Conservation (phyloP, 306 rosid species). For the Trifolium fragiferum region DNA sequence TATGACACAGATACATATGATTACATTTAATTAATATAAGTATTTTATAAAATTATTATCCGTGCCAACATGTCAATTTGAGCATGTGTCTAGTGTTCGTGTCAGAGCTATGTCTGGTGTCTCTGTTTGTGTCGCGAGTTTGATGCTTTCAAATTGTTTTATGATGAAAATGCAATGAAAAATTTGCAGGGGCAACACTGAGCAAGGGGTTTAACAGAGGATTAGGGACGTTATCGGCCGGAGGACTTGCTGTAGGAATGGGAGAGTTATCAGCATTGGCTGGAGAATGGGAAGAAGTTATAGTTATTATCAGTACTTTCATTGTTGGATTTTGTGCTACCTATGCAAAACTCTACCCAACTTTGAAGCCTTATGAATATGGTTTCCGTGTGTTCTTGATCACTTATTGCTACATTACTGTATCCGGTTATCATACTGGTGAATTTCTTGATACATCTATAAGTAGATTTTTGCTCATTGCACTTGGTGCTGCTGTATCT, state of each 20-base stretch:
- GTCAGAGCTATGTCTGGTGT: too few species aligned
- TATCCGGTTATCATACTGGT: constrained; percentile 81
- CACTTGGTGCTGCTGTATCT: constrained; percentile 83
- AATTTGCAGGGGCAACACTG: constrained; percentile 83
- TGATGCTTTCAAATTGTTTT: background rate
- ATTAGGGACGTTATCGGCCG: constrained; percentile 87
- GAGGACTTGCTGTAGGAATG: constrained; percentile 84
- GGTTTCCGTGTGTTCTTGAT: constrained; percentile 95
- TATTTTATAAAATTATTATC: too few species aligned
- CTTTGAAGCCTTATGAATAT: constrained; percentile 90
- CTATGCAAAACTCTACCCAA: constrained; percentile 52
- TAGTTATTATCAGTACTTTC: constrained; percentile 49
- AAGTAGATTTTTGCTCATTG: constrained; percentile 76
- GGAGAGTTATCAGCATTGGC: constrained; percentile 70
- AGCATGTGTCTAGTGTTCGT: too few species aligned
- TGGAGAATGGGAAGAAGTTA: constrained; percentile 76
- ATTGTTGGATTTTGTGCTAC: constrained; percentile 13
- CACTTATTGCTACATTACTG: constrained; percentile 81
- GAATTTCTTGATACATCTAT: constrained; percentile 74
- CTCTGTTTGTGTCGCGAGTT: too few species aligned
- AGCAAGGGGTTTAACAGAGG: constrained; percentile 96
- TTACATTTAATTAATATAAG: too few species aligned
- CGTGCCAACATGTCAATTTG: too few species aligned
- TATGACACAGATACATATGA: too few species aligned
- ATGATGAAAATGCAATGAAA: background rate